These are phyloP conservation scores for Lasiodiplodia citricola DNA, from an alignment of 2,329 filamentous ascomycete genomes.

Conservation along the genomic window DNA sequence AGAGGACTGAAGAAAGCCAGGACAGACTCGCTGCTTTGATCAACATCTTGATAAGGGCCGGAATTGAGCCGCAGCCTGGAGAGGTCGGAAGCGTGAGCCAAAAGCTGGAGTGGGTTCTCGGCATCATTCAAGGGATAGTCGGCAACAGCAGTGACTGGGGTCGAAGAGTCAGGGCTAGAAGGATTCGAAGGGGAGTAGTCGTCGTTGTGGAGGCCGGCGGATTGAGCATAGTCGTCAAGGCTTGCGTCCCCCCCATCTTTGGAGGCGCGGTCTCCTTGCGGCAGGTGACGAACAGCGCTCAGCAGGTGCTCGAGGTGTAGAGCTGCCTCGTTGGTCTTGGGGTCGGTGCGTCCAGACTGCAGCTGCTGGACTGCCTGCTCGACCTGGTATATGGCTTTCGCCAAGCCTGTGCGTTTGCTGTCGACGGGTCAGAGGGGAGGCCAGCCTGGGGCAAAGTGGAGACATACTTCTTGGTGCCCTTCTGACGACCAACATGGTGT, in stretches of 20 bases:
- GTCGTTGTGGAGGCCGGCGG: constrained; percentile 17
- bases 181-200: constrained; percentile 3
- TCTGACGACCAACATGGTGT: constrained; percentile 74
- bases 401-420: constrained; percentile 75
- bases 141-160: constrained; percentile 9
- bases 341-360: constrained; percentile 18
- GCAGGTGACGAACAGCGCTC: constrained; percentile 42
- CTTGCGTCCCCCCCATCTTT: constrained; percentile 28
- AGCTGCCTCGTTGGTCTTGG: constrained; percentile 6
- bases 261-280: constrained; percentile 43
- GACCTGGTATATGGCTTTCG: constrained; percentile 76
- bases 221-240: constrained; percentile 32
- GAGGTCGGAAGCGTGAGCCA: constrained; percentile 74
- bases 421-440: constrained; percentile 27
- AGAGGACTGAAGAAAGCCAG: constrained; percentile 69
- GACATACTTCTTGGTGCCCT: constrained; percentile 75
- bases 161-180: constrained; percentile 28
- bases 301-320: constrained; percentile 15
- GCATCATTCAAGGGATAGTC: constrained; percentile 70
- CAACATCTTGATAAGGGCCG: constrained; percentile 5
- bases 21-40: constrained; percentile 1
- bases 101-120: constrained; percentile 74
- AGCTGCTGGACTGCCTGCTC: constrained; percentile 62
- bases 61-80: constrained; percentile 6
- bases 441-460: not conserved